Conservation (phyloP, 2,329 filamentous ascomycete species). For the Fonsecaea erecta region DNA sequence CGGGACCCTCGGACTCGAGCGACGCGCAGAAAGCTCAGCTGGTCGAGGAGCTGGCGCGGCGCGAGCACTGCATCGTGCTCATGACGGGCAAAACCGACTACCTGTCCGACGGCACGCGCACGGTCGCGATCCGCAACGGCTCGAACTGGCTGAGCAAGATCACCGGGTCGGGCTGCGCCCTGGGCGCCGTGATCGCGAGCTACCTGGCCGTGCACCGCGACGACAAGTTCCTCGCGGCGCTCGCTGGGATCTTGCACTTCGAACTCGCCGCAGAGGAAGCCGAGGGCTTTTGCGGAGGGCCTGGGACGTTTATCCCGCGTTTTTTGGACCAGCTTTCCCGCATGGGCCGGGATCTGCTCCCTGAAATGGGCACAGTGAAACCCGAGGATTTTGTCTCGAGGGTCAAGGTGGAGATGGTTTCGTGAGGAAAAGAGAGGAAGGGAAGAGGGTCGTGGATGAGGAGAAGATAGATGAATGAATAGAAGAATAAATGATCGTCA, state of each 20-base stretch:
- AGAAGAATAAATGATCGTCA: neutral
- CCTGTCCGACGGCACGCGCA: slow-evolving; percentile 72
- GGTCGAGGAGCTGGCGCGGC: slow-evolving; percentile 67
- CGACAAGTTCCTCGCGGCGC: slow-evolving; percentile 72
- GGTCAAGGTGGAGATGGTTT: neutral
- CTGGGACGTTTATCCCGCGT: slow-evolving; percentile 82
- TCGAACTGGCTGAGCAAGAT: slow-evolving; percentile 61
- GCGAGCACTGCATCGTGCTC: slow-evolving; percentile 73
- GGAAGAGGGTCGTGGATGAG: neutral
- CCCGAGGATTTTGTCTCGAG: neutral
- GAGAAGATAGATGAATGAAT: neutral
- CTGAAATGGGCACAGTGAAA: slow-evolving; percentile 38
- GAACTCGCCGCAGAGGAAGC: slow-evolving; percentile 74
- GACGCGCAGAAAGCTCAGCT: slow-evolving; percentile 63
- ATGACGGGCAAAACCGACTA: slow-evolving; percentile 82
- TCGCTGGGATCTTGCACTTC: slow-evolving; percentile 76
- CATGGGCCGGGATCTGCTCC: slow-evolving; percentile 53
- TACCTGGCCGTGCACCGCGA: slow-evolving; percentile 67
- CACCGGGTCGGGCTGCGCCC: slow-evolving; percentile 74
- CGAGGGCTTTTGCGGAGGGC: slow-evolving; percentile 70
- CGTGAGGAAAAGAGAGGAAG: neutral
- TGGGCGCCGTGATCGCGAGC: slow-evolving; percentile 80
- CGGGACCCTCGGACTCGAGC: slow-evolving; percentile 61
- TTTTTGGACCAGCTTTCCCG: slow-evolving; percentile 74
- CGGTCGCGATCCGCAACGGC: slow-evolving; percentile 74